Percentiles rank a stretch among this genome's conserved stretches.
Evolutionary conservation across 352 stramenopile genomes (phyloP).

Genomic region (Phytophthora idaei): DNA sequence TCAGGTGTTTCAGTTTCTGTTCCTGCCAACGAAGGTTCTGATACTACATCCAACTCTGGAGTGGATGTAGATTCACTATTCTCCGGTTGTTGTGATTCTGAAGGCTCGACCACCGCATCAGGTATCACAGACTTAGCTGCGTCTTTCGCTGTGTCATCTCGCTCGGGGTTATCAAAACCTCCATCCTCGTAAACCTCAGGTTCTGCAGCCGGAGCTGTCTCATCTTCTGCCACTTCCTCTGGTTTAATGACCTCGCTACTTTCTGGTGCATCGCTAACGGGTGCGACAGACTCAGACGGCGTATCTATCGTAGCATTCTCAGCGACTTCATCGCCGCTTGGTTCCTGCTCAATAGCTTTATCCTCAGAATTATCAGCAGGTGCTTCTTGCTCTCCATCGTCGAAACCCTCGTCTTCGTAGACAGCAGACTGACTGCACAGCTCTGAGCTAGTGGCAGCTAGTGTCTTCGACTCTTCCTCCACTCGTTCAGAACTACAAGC

Average conservation of each 20-base stretch:
- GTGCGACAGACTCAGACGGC: neutral
- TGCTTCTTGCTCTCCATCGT: constrained; percentile 21
- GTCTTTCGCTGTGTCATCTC: neutral
- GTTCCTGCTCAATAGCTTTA: neutral
- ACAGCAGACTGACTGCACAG: constrained; percentile 21
- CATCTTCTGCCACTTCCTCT: constrained; percentile 8
- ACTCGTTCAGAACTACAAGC: neutral
- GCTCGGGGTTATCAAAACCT: constrained; percentile 9
- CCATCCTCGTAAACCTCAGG: constrained; percentile 6
- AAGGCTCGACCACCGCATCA: neutral
- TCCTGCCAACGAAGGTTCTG: neutral
- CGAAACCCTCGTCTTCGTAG: constrained; percentile 37
- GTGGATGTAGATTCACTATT: neutral
- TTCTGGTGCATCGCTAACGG: constrained; percentile 1
- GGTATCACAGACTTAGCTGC: neutral
- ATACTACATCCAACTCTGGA: neutral
- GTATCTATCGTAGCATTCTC: constrained; percentile 1
- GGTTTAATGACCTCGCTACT: neutral
- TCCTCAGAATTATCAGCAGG: constrained; percentile 5
- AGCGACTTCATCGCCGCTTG: neutral
- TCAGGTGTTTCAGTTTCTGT: constrained; percentile 2
- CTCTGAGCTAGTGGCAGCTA: constrained; percentile 24
- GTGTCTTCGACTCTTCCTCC: constrained; percentile 4
- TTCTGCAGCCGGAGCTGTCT: neutral
- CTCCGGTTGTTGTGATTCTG: constrained; percentile 12